Evolutionary conservation across 176 grass and related monocot species (phyloP).

Genomic region (Chrysopogon serrulatus): DNA sequence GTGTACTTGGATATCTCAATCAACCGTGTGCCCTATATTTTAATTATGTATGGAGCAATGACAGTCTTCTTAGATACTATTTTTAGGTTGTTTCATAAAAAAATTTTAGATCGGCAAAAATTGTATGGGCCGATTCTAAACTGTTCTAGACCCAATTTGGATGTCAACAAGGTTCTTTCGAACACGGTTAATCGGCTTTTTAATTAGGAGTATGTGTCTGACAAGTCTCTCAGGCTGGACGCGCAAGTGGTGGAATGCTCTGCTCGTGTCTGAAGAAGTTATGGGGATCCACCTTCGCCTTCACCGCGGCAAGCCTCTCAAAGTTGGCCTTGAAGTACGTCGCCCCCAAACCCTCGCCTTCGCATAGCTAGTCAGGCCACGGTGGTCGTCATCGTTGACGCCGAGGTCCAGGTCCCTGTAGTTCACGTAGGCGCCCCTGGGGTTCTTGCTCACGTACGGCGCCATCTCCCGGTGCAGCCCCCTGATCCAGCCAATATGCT

Average conservation of each 20-base stretch:
- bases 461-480: constrained; percentile 20
- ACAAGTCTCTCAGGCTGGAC: not conserved
- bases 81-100: too few relatives aligned
- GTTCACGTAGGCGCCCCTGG: constrained; percentile 54
- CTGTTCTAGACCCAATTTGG: too few relatives aligned
- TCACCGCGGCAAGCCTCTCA: constrained; percentile 44
- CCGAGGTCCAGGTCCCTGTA: constrained; percentile 65
- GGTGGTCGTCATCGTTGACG: constrained; percentile 17
- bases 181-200: not conserved
- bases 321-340: constrained; percentile 61
- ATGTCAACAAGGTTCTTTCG: too few relatives aligned
- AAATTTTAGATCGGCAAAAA: too few relatives aligned
- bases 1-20: too few relatives aligned
- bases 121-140: too few relatives aligned
- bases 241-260: constrained; percentile 48
- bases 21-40: too few relatives aligned
- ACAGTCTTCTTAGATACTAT: too few relatives aligned
- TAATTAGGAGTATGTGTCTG: not conserved
- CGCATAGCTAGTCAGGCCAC: not conserved
- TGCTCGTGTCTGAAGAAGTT: constrained; percentile 67
- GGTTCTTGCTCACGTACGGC: constrained; percentile 42
- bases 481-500: constrained; percentile 39
- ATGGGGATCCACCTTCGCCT: constrained; percentile 47
- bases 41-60: too few relatives aligned
- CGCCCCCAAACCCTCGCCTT: constrained; percentile 42